These are phyloP conservation scores for Claviceps pusilla DNA, from an alignment of 2,329 filamentous ascomycete species.

Conservation along the genomic window DNA sequence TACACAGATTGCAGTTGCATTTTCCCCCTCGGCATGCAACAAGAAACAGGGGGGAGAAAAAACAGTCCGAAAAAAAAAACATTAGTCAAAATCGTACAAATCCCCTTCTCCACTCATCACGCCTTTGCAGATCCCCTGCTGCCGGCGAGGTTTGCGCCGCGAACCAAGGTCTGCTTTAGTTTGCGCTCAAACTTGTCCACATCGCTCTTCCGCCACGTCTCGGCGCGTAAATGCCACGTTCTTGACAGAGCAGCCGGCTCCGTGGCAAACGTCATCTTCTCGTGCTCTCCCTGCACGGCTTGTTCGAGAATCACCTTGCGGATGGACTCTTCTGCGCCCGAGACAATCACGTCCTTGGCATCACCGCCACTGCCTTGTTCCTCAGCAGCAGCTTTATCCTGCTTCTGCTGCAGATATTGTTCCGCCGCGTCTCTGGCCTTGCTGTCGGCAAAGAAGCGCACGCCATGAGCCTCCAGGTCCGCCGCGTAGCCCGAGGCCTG, in stretches of 20 bases:
- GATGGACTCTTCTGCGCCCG: conserved; percentile 19
- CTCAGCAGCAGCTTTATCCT: background rate
- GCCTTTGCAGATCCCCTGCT: conserved; percentile 6
- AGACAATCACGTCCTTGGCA: conserved; percentile 11
- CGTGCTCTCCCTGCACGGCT: conserved; percentile 22
- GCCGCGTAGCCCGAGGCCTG: conserved; percentile 17
- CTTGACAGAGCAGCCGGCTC: conserved; percentile 21
- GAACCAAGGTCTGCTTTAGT: conserved; percentile 17
- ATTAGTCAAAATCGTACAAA: background rate
- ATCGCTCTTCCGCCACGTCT: conserved; percentile 21
- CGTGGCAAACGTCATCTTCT: conserved; percentile 18
- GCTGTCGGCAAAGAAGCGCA: conserved; percentile 19
- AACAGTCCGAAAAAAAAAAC: background rate
- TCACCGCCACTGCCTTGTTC: background rate
- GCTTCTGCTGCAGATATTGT: conserved; percentile 14
- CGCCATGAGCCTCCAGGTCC: conserved; percentile 15
- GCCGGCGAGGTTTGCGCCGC: conserved; percentile 6
- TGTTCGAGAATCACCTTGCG: conserved; percentile 18
- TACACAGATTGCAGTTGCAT: too few species aligned
- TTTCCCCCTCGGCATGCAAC: too few species aligned
- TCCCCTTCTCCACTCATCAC: background rate
- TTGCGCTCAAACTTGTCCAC: conserved; percentile 25
- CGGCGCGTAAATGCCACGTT: conserved; percentile 22
- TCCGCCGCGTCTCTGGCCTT: conserved; percentile 17
- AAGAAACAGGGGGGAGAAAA: background rate